Evolutionary conservation across 768 basidiomycete genomes (phyloP), one percentile per base, ranked within the genome.

Genomic region (Sporobolomyces phaffii): DNA sequence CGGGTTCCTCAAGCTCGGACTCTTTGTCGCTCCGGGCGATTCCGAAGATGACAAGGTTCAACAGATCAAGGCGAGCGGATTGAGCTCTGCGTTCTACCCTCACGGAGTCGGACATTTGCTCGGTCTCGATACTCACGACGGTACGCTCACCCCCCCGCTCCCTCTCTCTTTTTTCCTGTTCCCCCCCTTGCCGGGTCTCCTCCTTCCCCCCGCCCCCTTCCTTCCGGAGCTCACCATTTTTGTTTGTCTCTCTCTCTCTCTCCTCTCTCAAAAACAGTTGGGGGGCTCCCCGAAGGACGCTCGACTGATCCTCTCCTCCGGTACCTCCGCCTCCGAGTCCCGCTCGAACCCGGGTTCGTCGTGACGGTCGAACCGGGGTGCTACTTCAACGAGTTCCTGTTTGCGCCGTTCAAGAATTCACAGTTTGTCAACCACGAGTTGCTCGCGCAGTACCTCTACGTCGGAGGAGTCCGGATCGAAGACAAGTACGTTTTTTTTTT

Each of bases 391-490:
- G 53, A 66, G 17, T 68, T 67, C 68, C 61, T 73, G 26, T 80
- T 93, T n/a, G 81, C 83, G 7, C 80, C 85, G 13, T 81, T 86
- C 47, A 83, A 84, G 48, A 78, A 83, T 73, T 86, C 87, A 33
- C 80, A 80, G 64, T 81, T 86, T 73, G 84, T 97, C 69, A 81
- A 92, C 74, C 83, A 84, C 44, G 85, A 82, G 18, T 82, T 87
- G 28, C 78, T 93, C 65, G 81, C 82, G 76, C 78, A 80, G 62
- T 97, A 91, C 74, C 86, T 89, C 73, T 78, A 79, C 38, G 89
- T 97, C 28, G 94, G 94, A 18, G 94, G 93, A 0, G 88, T 98
- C 3, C 80, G 93, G 56, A 93, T 98, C 69, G 94, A 98, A 77
- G 94, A 98, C 76, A 91, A 75, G 73, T 72, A 57, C 53, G 71